These are phyloP conservation scores for Nicotiana paniculata DNA, from an alignment of 257 asterid species.

Conservation along the genomic window DNA sequence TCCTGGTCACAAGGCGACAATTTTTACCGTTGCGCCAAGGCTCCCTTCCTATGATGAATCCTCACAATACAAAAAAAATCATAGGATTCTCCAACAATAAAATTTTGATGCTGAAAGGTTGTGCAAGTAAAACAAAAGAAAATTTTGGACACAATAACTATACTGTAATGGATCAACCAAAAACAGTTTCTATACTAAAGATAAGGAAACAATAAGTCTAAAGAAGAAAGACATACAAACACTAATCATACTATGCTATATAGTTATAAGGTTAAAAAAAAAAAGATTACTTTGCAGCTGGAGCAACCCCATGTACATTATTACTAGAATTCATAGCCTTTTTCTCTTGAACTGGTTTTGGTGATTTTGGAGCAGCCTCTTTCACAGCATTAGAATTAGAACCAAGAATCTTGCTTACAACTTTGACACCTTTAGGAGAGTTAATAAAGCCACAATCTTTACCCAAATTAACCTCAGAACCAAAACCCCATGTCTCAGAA, in stretches of 20 bases:
- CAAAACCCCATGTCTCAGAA: conserved; percentile 36
- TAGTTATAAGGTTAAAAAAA: background rate
- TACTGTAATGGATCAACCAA: background rate
- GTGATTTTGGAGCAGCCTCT: conserved; percentile 24
- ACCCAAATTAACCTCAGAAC: conserved; percentile 30
- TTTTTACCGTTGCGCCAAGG: too few species aligned
- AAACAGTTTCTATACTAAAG: background rate
- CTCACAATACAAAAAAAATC: background rate
- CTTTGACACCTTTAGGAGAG: conserved; percentile 31
- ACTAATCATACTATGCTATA: background rate
- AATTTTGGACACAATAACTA: background rate
- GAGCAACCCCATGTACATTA: conserved; percentile 25
- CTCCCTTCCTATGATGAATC: background rate
- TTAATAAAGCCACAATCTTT: conserved; percentile 27
- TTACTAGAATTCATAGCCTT: conserved; percentile 20
- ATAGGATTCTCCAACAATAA: background rate
- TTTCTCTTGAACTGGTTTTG: conserved; percentile 26
- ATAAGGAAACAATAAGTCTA: background rate
- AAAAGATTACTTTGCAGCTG: conserved; percentile 30
- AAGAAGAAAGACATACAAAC: background rate
- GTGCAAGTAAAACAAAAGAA: background rate
- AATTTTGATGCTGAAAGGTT: background rate
- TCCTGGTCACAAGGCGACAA: too few species aligned
- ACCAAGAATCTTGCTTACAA: conserved; percentile 19
- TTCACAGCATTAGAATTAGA: conserved; percentile 23